Percentiles rank a stretch among this genome's conserved stretches.
phyloP scores from a whole-genome alignment of 345 rosid genomes.

The Erodium maritimum region DNA sequence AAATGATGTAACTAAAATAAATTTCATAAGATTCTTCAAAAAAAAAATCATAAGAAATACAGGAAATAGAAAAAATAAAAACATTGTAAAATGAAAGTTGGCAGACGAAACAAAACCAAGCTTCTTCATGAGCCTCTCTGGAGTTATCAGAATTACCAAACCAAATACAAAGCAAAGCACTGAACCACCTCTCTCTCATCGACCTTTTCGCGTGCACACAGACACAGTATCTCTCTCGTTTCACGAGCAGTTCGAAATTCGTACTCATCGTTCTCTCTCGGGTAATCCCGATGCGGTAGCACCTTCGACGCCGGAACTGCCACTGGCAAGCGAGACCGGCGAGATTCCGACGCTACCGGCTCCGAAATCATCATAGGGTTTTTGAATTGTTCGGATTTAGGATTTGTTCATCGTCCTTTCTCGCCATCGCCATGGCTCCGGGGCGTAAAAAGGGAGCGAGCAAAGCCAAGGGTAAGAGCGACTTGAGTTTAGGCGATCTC shows the following conservation, averaged over 20 bases:
- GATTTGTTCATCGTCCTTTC: background rate
- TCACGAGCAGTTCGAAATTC: background rate
- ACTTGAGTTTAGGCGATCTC: slow-evolving; percentile 82
- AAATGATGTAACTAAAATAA: no score
- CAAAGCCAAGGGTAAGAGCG: slow-evolving; percentile 42
- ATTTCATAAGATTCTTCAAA: no score
- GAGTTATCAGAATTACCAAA: no score
- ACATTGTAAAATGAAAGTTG: no score
- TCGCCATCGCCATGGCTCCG: slow-evolving; percentile 45
- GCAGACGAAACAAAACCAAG: no score
- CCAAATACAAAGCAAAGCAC: no score
- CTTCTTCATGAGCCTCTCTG: no score
- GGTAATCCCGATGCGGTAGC: slow-evolving; percentile 10
- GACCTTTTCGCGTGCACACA: background rate
- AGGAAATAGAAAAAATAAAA: no score
- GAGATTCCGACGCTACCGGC: slow-evolving; percentile 1
- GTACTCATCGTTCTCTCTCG: slow-evolving; percentile 4
- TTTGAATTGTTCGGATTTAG: slow-evolving; percentile 1
- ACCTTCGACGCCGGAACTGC: slow-evolving; percentile 19
- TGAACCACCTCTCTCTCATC: background rate
- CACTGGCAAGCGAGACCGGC: slow-evolving; percentile 14
- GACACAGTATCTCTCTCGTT: background rate
- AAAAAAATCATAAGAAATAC: no score
- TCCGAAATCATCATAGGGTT: slow-evolving; percentile 1
- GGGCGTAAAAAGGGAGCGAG: slow-evolving; percentile 68